phyloP scores from a whole-genome alignment of 2,329 filamentous ascomycete species.

The Penicillium corylophilum region DNA sequence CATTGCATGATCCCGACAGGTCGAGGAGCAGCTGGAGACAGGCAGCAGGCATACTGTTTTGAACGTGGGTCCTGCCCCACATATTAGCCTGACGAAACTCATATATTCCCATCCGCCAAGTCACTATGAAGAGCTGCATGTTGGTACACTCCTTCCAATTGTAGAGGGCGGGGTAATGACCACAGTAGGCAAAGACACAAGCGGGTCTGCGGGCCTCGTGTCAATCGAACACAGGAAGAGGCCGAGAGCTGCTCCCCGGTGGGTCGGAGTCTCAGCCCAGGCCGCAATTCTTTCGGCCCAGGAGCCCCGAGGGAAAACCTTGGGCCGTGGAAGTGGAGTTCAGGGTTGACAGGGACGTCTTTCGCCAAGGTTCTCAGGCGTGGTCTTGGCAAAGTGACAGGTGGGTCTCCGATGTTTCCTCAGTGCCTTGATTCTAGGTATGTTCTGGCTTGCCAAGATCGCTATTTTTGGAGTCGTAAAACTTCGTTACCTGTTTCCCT shows the following conservation, averaged over 20 bases:
- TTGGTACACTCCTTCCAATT: too few relatives aligned
- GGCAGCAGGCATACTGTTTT: background rate
- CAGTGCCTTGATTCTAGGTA: too few relatives aligned
- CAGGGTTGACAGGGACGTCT: background rate
- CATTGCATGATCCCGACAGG: background rate
- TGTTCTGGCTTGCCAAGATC: background rate
- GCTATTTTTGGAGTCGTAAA: background rate
- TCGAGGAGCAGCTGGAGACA: background rate
- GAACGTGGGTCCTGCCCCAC: background rate
- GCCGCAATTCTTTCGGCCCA: background rate
- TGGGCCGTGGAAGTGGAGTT: background rate
- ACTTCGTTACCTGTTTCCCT: too few relatives aligned
- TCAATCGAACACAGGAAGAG: background rate
- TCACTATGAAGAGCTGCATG: background rate
- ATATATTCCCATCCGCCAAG: background rate
- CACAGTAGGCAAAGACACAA: background rate
- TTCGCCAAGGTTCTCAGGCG: background rate
- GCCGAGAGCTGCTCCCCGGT: background rate
- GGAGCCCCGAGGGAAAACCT: background rate
- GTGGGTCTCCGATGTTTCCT: background rate
- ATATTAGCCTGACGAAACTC: background rate
- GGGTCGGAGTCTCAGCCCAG: background rate
- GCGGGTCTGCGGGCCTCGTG: background rate
- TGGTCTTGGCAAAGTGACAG: background rate
- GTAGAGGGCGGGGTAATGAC: background rate